A percentile compares a stretch with the other conserved stretches of the same genome.
Evolutionary conservation across 202 grass and related monocot species (phyloP).

Genomic region (Panicum virgatum): DNA sequence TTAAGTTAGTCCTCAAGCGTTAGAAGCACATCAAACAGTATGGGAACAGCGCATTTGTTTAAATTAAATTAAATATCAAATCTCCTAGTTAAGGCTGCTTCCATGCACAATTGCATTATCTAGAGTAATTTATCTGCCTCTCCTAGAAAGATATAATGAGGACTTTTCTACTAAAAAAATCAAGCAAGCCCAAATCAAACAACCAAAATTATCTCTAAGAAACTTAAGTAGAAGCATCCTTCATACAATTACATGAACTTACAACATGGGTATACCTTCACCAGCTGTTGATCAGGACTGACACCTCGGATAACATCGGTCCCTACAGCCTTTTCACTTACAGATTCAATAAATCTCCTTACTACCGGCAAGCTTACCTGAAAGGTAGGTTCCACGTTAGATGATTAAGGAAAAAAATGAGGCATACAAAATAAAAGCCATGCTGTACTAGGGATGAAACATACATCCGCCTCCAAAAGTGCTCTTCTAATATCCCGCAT

Average conservation of each 20-base stretch:
- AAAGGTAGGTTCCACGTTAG: slow-evolving; percentile 10
- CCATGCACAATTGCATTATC: not conserved
- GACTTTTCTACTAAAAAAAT: not conserved
- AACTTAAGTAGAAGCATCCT: not conserved
- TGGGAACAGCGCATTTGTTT: slow-evolving; percentile 6
- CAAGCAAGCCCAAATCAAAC: not conserved
- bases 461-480: slow-evolving; percentile 95
- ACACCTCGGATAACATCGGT: slow-evolving; percentile 80
- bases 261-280: slow-evolving; percentile 63
- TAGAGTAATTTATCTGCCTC: not conserved
- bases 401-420: slow-evolving; percentile 1
- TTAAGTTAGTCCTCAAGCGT: not conserved
- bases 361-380: slow-evolving; percentile 95
- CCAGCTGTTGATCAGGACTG: slow-evolving; percentile 90
- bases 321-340: slow-evolving; percentile 77
- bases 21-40: not conserved
- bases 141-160: not conserved
- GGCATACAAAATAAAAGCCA: not conserved
- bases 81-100: slow-evolving; percentile 25
- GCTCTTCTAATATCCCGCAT: slow-evolving; percentile 98
- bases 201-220: not conserved
- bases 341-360: slow-evolving; percentile 85
- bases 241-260: not conserved
- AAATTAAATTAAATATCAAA: not conserved
- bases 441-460: slow-evolving; percentile 32